Evolutionary conservation across 1,139 yeast species (phyloP), one percentile per base, ranked within the genome.

Genomic region (Nakaseomyces sp.): DNA sequence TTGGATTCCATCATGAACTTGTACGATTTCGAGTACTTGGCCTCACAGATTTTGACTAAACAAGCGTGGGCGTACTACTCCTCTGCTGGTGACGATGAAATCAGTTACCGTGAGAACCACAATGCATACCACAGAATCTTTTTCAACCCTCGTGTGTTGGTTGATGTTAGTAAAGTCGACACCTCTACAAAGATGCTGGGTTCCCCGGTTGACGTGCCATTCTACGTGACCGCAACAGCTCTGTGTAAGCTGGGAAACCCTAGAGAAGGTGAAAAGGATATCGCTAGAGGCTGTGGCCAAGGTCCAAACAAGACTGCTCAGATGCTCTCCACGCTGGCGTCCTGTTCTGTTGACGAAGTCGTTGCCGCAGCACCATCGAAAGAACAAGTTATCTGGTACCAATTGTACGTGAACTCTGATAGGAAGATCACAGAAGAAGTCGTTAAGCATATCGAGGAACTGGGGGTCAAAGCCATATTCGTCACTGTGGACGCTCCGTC

Each of bases 401-500:
- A 89, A 66, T 70, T 89, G 43, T 89, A 89, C 57, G 95, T 88
- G 43, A 86, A 86, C 57, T 68, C 80, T 26, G 82, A 80, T 59
- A 73, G 91, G 41, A 69, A 72, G 10, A 66, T 83, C 40, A 80
- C 91, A 33, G 68, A 69, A 40, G 63, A 70, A 30, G 71, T 84
- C 53, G 78, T 86, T 22, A 71, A 72, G 51, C 82, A 81, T 53
- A 94, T 93, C 1, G 95, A 83, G 62, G 57, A 66, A 40, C 66
- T 87, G 41, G 95, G 95, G 0, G 71, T 83, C 56, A 81, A 80
- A 57, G 95, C 89, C 0, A 69, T 87, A 18, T 85, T 85, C 60
- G 77, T 87, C 44, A 87, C 95, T 0, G 96, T 88, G 3, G 97
- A 89, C 67, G 96, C 96, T 0, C 96, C 96, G 3, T 87, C 86